Evolutionary conservation across 2,329 filamentous ascomycete genomes (phyloP), one percentile per base, ranked within the genome.

Genomic region (Stylonectria norvegica): DNA sequence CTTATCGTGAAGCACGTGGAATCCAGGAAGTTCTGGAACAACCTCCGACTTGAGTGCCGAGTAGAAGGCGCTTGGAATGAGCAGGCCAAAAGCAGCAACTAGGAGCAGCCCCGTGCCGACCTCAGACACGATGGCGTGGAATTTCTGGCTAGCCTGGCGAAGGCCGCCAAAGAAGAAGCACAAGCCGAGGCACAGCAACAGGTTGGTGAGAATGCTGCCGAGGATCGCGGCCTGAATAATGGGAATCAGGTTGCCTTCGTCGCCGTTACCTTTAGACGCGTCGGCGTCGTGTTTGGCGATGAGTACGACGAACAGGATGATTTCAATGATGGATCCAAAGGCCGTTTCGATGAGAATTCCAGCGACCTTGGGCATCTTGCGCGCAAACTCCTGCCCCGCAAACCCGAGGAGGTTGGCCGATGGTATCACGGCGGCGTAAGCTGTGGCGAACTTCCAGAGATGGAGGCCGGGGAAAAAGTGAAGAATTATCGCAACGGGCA

Each of bases 161-260:
- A 85, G 55, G 5, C 83, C 83, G 18, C 83, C 83, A 11, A 78
- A 70, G 38, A 85, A 75, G 63, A 86, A 86, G 57, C 83, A 86
- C 20, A 78, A 60, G 0, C 83, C 83, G 19, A 86, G 63, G 47
- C 83, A 86, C 2, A 86, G 72, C 8, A 86, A 63, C 20, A 85
- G 60, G 33, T 86, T 86, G 10, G 83, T 82, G 35, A 86, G 57
- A 31, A 86, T 83, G 2, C 80, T 85, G 10, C 83, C 82, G 1
- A 86, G 67, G 36, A 86, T 85, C 4, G 83, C 82, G 38, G 81
- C 81, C 55, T 83, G 76, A 36, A 86, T 85, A 50, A 86, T 80
- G 2, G 71, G 70, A 30, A 82, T 75, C 59, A 59, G 47, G 30
- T 66, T 61, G 3, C 64, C 62, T 25, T 63, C 61, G 5, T 61